Evolutionary conservation across 2,329 filamentous ascomycete species (phyloP), one percentile per base, ranked within the genome.

Genomic region (Fusarium chlamydosporum): DNA sequence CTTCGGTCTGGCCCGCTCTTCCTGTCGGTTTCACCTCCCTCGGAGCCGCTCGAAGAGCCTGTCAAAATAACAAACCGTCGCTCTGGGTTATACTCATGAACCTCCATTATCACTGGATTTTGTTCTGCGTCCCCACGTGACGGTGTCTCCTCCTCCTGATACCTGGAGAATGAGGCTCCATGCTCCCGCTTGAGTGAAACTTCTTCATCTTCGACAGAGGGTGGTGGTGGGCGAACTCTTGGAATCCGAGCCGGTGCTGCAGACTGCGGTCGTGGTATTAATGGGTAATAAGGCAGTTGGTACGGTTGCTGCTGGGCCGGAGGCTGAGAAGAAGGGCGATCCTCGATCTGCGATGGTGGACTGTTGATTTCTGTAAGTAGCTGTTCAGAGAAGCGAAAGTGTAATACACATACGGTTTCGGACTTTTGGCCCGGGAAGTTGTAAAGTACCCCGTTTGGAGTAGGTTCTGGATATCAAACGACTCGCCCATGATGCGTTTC

Each of bases 161-260:
- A 37, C 18, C 68, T 72, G 42, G 70, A 50, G 51, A 70, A 12
- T 54, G 51, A 29, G 78, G 79, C 78, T 27, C 83, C 82, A 71
- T 86, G 79, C 75, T 94, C 91, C 75, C 84, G 88, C 7, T 85
- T 85, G 37, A 92, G 78, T 9, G 91, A 87, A 15, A 82, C 83
- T 16, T 76, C 80, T 76, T 93, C 91, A 75, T 94, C 91, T 76
- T 94, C 91, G 47, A 91, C 90, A 35, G 79, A 88, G 6, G 91
- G 89, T 18, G 83, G 82, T 2, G 90, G 91, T 7, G 90, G 89
- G 75, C 82, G 84, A 63, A 76, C 73, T 56, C 67, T 77, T 42
- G 74, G 56, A 38, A 56, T 46, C 42, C 71, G 71, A 43, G 63
- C 42, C 42, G 58, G 55, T 15, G 54, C 41, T 26, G 63, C 46